Conservation (phyloP, 495 filamentous ascomycete species). For the Penicillium salamii region DNA sequence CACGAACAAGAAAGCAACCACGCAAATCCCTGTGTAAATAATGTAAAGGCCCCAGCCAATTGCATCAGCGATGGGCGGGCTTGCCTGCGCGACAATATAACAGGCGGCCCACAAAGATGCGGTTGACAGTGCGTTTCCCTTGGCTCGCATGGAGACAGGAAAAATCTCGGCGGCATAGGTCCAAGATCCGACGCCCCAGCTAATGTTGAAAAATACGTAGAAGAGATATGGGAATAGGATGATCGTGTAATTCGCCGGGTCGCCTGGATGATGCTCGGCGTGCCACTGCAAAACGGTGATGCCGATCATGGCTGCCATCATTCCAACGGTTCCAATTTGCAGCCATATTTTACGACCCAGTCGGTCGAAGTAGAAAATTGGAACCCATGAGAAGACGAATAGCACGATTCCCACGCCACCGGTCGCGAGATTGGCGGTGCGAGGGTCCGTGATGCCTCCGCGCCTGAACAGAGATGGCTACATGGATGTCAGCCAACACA, state of each 20-base stretch:
- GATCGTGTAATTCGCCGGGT: conserved; percentile 65
- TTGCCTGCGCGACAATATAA: conserved; percentile 64
- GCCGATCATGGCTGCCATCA: conserved; percentile 68
- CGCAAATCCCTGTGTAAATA: conserved; percentile 64
- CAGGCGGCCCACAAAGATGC: conserved; percentile 29
- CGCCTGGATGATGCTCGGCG: conserved; percentile 33
- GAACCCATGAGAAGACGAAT: conserved; percentile 21
- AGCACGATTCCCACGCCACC: conserved; percentile 21
- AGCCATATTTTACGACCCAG: conserved; percentile 23
- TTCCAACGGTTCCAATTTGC: conserved; percentile 51
- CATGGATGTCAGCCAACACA: background rate
- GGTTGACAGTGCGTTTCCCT: conserved; percentile 24
- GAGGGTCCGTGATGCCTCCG: conserved; percentile 20
- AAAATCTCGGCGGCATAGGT: conserved; percentile 25
- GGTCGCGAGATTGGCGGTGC: conserved; percentile 17
- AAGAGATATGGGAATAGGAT: conserved; percentile 76
- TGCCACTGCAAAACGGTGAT: conserved; percentile 53
- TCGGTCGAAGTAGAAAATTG: conserved; percentile 21
- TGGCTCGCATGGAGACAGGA: conserved; percentile 25
- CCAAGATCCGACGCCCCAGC: conserved; percentile 23
- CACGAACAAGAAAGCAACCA: conserved; percentile 51
- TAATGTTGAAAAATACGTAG: conserved; percentile 63
- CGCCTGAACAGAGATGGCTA: conserved; percentile 20
- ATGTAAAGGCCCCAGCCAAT: conserved; percentile 71
- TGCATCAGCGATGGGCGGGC: conserved; percentile 60